Conservation (phyloP, 2,329 filamentous ascomycete genomes). For the Pseudovirgaria hyperparasitica region DNA sequence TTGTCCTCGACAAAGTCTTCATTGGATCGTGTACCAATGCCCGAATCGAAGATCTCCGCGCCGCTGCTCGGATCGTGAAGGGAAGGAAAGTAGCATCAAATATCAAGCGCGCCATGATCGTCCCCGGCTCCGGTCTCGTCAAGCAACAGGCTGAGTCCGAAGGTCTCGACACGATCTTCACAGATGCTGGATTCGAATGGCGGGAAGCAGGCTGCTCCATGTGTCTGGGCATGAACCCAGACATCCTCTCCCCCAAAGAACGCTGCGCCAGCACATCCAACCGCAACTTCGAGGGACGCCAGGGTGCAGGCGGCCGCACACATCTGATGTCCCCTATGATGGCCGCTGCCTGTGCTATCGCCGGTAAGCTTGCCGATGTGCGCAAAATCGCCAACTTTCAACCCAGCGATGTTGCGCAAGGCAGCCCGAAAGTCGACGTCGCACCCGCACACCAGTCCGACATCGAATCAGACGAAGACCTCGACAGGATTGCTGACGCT, state of each 20-base stretch:
- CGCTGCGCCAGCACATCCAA: slow-evolving; percentile 93
- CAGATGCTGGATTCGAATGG: slow-evolving; percentile 92
- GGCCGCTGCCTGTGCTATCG: slow-evolving; percentile 82
- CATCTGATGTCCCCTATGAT: slow-evolving; percentile 96
- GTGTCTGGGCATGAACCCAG: slow-evolving; percentile 98
- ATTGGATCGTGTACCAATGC: slow-evolving; percentile 98
- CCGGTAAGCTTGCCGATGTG: slow-evolving; percentile 84
- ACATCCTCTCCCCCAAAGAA: slow-evolving; percentile 85
- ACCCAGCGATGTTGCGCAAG: slow-evolving; percentile 24
- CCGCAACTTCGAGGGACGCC: slow-evolving; percentile 93
- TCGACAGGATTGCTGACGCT: slow-evolving; percentile 49
- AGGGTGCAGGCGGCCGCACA: slow-evolving; percentile 81
- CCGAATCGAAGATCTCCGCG: slow-evolving; percentile 86
- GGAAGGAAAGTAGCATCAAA: slow-evolving; percentile 79
- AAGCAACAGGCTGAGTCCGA: slow-evolving; percentile 86
- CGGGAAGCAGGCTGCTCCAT: slow-evolving; percentile 97
- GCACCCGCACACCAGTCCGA: slow-evolving; percentile 46
- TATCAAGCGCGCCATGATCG: slow-evolving; percentile 89
- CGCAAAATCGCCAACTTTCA: slow-evolving; percentile 54
- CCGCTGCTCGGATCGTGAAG: slow-evolving; percentile 73
- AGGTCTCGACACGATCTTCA: slow-evolving; percentile 85
- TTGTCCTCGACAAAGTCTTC: slow-evolving; percentile 88
- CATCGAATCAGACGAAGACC: slow-evolving; percentile 46
- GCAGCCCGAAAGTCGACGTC: slow-evolving; percentile 47
- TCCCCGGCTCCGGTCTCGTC: slow-evolving; percentile 87